Evolutionary conservation across 768 basidiomycete genomes (phyloP), one percentile per base, ranked within the genome.

Genomic region (Nevesoporus exiguus): DNA sequence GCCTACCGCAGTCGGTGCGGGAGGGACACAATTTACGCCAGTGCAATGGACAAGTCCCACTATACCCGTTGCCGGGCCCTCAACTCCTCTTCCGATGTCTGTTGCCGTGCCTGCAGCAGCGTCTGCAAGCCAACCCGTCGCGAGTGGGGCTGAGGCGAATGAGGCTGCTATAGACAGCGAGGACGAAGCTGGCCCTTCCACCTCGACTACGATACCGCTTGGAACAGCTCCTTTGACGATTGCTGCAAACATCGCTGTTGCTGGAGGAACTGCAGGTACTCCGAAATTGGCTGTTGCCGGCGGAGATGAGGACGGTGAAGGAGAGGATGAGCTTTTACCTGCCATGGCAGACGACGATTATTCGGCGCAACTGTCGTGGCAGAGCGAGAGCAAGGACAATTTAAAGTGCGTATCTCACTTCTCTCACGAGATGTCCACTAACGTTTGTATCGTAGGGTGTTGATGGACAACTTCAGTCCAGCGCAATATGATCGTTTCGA

Each of bases 291-390:
- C 54, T 1, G 21, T 56, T 1, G 45, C 47, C 17, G 57, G 44
- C 9, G 67, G 54, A 36, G 65, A 76, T 31, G 80, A 79, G 45
- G 80, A 86, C n/a, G 88, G 72, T 0, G 90, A 86, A 53, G 88
- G 80, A 10, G 89, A 91, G 47, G 90, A 92, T 54, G 88, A 92
- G 59, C 66, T 89, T 40, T 66, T 90, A 31, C 88, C 88, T 41
- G 88, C 86, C 8, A 91, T 92, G 90, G 90, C 89, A 2, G 90
- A 93, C 56, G 90, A 92, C 57, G 90, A 92, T 58, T 92, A 90
- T 68, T 90, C 89, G 11, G 87, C 88, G 2, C 90, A 91, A 61
- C 66, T 86, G 51, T 85, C 85, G 5, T 91, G 84, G 82, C 86
- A 91, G 71, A 90, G 87, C 57, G 89, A 92, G 74, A 89, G 89